Percentiles rank a stretch among this genome's conserved stretches.
Evolutionary conservation across 2,329 filamentous ascomycete genomes (phyloP).

Genomic region (Cercospora citrullina): DNA sequence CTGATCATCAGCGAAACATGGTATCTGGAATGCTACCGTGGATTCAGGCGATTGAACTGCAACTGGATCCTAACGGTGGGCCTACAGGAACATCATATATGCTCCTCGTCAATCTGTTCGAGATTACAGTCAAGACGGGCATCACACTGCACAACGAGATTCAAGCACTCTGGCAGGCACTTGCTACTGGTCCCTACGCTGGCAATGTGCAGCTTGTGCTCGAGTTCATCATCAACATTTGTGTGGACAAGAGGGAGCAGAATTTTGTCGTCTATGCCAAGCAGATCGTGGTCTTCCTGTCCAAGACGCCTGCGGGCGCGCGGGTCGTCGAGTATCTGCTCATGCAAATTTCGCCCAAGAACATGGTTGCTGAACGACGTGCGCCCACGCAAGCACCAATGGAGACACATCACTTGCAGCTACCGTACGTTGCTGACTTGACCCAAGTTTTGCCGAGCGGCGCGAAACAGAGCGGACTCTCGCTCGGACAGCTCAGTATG

Average conservation of each 20-base stretch:
- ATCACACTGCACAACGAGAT: slow-evolving; percentile 91
- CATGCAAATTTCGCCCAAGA: slow-evolving; percentile 86
- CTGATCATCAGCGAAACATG: slow-evolving; percentile 85
- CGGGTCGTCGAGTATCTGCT: slow-evolving; percentile 94
- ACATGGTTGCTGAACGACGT: slow-evolving; percentile 92
- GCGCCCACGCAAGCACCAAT: slow-evolving; percentile 67
- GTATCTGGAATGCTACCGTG: slow-evolving; percentile 92
- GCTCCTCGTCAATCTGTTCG: slow-evolving; percentile 87
- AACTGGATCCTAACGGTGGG: slow-evolving; percentile 86
- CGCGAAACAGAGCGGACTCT: slow-evolving; percentile 83
- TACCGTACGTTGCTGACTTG: slow-evolving; percentile 85
- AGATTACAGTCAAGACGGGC: slow-evolving; percentile 92
- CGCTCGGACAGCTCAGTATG: slow-evolving; percentile 85
- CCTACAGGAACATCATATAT: slow-evolving; percentile 93
- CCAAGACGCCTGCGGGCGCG: slow-evolving; percentile 78
- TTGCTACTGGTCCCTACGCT: slow-evolving; percentile 87
- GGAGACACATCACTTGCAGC: slow-evolving; percentile 64
- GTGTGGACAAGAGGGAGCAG: slow-evolving; percentile 89
- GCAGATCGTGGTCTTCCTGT: slow-evolving; percentile 95
- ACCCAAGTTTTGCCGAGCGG: slow-evolving; percentile 76
- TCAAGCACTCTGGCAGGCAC: slow-evolving; percentile 93
- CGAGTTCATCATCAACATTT: slow-evolving; percentile 94
- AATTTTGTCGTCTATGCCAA: slow-evolving; percentile 98
- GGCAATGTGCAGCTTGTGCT: slow-evolving; percentile 93
- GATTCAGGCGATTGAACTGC: slow-evolving; percentile 92